A percentile compares a stretch with the other conserved stretches of the same genome.
phyloP scores from a whole-genome alignment of 2,329 filamentous ascomycete species.

The Zymoseptoria pseudotritici region DNA sequence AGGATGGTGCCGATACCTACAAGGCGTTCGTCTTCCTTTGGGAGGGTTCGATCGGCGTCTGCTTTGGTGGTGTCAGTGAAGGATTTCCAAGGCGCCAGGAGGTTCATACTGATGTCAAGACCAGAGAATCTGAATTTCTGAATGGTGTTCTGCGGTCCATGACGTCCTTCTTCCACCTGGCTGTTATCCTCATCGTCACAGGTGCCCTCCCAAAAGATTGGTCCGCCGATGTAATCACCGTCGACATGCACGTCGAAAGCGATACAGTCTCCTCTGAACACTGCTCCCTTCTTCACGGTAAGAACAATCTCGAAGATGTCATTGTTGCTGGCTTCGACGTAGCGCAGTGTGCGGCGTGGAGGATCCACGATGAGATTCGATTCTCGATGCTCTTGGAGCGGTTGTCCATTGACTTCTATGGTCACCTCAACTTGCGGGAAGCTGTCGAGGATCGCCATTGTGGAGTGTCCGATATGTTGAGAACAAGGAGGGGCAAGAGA shows the following conservation, averaged over 20 bases:
- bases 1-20: conserved; percentile 8
- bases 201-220: background rate
- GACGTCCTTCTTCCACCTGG: background rate
- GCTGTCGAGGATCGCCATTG: conserved; percentile 15
- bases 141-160: background rate
- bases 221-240: background rate
- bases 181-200: background rate
- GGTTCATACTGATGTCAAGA: conserved; percentile 6
- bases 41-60: background rate
- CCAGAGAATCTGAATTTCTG: conserved; percentile 5
- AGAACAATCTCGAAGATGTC: conserved; percentile 15
- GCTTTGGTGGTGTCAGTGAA: background rate
- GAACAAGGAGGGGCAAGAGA: background rate
- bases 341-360: conserved; percentile 12
- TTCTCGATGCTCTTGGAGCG: conserved; percentile 18
- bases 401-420: conserved; percentile 11
- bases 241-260: conserved; percentile 10
- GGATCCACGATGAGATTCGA: conserved; percentile 1
- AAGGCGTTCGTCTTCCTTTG: background rate
- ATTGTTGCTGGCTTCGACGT: conserved; percentile 16
- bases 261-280: conserved; percentile 11
- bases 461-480: background rate
- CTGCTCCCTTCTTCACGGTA: background rate
- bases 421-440: conserved; percentile 16
- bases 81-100: background rate